These are phyloP conservation scores for Gremmenia infestans DNA, from an alignment of 2,329 filamentous ascomycete genomes.

Conservation along the genomic window DNA sequence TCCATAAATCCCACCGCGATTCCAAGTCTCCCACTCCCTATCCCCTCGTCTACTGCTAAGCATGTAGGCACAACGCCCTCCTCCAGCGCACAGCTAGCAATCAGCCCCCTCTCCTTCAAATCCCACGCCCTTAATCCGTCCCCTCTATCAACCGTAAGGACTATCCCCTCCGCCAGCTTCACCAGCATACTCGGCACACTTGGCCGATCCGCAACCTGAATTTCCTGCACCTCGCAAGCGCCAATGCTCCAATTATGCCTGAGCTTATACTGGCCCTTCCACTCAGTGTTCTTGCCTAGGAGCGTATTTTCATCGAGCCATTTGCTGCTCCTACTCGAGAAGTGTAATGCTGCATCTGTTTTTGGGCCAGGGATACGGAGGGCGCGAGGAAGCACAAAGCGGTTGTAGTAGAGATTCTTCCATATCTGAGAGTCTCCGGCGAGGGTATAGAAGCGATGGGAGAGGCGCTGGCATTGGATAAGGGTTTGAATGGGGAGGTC, in stretches of 20 bases:
- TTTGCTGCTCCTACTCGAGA: conserved; percentile 43
- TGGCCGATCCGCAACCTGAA: conserved; percentile 41
- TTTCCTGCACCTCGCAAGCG: conserved; percentile 72
- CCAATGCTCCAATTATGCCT: conserved; percentile 88
- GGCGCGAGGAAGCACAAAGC: conserved; percentile 79
- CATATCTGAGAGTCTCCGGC: conserved; percentile 82
- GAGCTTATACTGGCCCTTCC: conserved; percentile 85
- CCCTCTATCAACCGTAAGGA: conserved; percentile 67
- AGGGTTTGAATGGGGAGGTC: conserved; percentile 68
- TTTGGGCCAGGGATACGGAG: conserved; percentile 67
- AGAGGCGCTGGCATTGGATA: conserved; percentile 59
- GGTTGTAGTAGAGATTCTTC: conserved; percentile 82
- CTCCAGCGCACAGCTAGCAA: conserved; percentile 46
- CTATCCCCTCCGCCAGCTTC: conserved; percentile 69
- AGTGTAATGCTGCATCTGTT: conserved; percentile 30
- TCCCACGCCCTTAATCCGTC: conserved; percentile 77
- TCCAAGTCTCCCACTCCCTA: conserved; percentile 44
- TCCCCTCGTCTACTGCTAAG: conserved; percentile 58
- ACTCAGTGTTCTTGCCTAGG: conserved; percentile 50
- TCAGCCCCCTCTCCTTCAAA: conserved; percentile 55
- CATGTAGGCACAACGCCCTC: conserved; percentile 47
- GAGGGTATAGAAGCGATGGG: conserved; percentile 66
- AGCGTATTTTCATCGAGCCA: conserved; percentile 40
- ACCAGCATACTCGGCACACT: conserved; percentile 59
- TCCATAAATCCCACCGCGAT: conserved; percentile 66